Conservation (phyloP, 306 rosid genomes). For the Albizia julibrissin region DNA sequence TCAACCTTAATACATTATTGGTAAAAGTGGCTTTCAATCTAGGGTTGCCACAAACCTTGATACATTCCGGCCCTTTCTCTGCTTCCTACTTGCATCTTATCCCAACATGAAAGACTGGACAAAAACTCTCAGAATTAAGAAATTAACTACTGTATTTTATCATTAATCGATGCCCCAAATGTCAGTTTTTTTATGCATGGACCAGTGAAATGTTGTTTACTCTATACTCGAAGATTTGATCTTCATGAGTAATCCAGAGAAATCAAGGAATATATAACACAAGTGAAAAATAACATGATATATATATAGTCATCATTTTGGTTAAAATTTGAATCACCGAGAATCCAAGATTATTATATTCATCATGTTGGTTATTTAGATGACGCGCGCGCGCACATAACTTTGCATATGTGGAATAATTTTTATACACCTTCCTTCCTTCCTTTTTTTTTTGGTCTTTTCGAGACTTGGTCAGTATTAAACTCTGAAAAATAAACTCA, state of each 20-base stretch:
- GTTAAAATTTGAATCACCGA: no score
- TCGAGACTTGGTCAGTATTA: neutral
- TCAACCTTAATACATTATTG: neutral
- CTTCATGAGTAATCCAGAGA: neutral
- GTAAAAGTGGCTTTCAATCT: slow-evolving; percentile 3
- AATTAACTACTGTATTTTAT: neutral
- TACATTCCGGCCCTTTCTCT: neutral
- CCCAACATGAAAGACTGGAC: neutral
- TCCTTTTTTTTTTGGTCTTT: no score
- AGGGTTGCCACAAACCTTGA: neutral
- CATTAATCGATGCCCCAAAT: neutral
- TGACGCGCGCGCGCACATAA: no score
- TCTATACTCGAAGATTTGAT: neutral
- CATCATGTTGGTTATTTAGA: no score
- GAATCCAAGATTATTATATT: no score
- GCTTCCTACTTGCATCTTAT: neutral
- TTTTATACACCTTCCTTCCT: neutral
- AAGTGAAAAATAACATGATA: neutral
- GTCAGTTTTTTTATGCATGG: neutral
- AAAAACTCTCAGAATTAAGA: neutral
- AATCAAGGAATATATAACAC: neutral
- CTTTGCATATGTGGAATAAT: neutral
- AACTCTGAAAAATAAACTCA: neutral
- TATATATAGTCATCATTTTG: no score
- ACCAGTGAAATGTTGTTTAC: neutral